Conservation (phyloP, 2,329 filamentous ascomycete genomes). For the Fusarium anguioides region DNA sequence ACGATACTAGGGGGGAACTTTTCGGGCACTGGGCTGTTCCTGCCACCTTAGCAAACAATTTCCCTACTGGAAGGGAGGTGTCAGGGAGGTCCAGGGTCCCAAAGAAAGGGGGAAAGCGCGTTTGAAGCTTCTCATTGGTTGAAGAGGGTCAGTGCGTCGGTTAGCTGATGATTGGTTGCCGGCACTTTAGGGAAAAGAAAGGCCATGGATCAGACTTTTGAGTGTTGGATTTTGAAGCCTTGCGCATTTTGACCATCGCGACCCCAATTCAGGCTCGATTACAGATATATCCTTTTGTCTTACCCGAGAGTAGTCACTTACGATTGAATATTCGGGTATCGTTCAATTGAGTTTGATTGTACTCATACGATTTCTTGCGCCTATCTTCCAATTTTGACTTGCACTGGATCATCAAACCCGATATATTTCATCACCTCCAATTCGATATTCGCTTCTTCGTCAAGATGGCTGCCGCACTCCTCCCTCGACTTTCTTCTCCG, state of each 20-base stretch:
- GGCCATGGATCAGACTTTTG: constrained; percentile 50
- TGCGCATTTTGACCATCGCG: constrained; percentile 38
- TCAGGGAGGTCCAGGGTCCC: constrained; percentile 51
- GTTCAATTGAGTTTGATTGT: neutral
- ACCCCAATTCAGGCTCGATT: constrained; percentile 31
- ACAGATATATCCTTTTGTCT: constrained; percentile 21
- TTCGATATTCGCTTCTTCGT: constrained; percentile 16
- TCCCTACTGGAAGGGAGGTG: constrained; percentile 54
- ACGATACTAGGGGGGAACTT: constrained; percentile 53
- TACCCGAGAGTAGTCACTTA: neutral
- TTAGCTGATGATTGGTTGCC: constrained; percentile 49
- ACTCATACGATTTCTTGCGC: neutral
- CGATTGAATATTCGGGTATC: constrained; percentile 13
- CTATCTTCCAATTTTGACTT: neutral
- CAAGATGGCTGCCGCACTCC: constrained; percentile 65
- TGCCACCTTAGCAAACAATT: constrained; percentile 62
- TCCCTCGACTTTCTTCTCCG: constrained; percentile 64
- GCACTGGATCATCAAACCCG: constrained; percentile 15
- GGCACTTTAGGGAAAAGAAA: constrained; percentile 45
- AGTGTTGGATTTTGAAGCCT: constrained; percentile 40
- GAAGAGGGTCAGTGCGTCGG: constrained; percentile 43
- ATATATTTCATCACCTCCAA: constrained; percentile 21
- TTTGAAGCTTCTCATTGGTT: constrained; percentile 48
- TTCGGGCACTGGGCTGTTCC: constrained; percentile 52
- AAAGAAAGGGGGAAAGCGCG: constrained; percentile 58